phyloP scores from a whole-genome alignment of 2,329 filamentous ascomycete genomes.

The Drechslera avenae region DNA sequence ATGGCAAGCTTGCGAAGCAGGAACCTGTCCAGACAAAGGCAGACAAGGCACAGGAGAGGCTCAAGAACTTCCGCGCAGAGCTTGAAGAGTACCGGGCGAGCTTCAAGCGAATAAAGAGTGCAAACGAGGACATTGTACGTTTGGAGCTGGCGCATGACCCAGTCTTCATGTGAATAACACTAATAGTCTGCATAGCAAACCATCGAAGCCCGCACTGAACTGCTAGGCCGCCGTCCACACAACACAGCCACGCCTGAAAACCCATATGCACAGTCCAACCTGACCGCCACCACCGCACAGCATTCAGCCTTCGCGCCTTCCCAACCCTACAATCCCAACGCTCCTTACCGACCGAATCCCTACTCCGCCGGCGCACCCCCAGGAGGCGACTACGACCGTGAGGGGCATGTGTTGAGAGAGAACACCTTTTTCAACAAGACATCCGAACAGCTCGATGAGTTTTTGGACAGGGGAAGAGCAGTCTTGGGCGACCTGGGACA shows the following conservation, averaged over 20 bases:
- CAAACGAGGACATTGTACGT: slow-evolving; percentile 72
- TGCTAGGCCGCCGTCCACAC: slow-evolving; percentile 84
- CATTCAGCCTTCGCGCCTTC: slow-evolving; percentile 42
- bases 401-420: slow-evolving; percentile 84
- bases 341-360: slow-evolving; percentile 49
- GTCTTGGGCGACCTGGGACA: slow-evolving; percentile 87
- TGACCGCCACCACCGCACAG: slow-evolving; percentile 14
- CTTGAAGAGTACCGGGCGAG: slow-evolving; percentile 78
- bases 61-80: slow-evolving; percentile 84
- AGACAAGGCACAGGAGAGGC: slow-evolving; percentile 83
- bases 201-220: slow-evolving; percentile 75
- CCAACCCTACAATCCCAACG: slow-evolving; percentile 34
- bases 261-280: slow-evolving; percentile 68
- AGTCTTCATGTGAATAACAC: background rate
- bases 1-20: slow-evolving; percentile 80
- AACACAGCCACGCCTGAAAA: slow-evolving; percentile 84
- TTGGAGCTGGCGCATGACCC: background rate
- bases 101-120: slow-evolving; percentile 76
- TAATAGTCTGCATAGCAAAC: slow-evolving; percentile 51
- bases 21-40: slow-evolving; percentile 91
- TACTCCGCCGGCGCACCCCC: slow-evolving; percentile 44
- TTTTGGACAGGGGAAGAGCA: slow-evolving; percentile 86
- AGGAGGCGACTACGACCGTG: slow-evolving; percentile 67
- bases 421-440: slow-evolving; percentile 85
- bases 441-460: slow-evolving; percentile 87